A percentile compares a stretch with the other conserved stretches of the same genome.
phyloP scores from a whole-genome alignment of 495 filamentous ascomycete genomes.

The Neurospora sp. region DNA sequence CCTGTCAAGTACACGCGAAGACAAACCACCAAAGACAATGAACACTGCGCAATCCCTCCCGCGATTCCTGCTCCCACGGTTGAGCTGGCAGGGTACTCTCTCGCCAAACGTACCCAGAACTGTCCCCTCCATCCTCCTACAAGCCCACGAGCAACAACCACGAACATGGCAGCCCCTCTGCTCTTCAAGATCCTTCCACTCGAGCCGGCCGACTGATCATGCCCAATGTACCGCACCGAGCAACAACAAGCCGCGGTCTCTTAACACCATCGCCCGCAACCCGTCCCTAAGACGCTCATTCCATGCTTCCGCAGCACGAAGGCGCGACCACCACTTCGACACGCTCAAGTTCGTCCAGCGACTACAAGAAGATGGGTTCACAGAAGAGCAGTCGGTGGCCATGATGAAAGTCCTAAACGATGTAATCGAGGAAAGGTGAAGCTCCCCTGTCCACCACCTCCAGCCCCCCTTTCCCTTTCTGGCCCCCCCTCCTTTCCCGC shows the following conservation, averaged over 20 bases:
- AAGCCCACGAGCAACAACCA: background rate
- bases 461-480: background rate
- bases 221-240: background rate
- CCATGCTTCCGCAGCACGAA: conserved; percentile 50
- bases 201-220: background rate
- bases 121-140: background rate
- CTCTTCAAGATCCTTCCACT: conserved; percentile 3
- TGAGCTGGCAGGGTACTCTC: conserved; percentile 37
- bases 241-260: background rate
- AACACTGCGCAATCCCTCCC: conserved; percentile 28
- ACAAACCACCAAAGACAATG: conserved; percentile 11
- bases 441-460: background rate
- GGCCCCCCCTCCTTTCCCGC: background rate
- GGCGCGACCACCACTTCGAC: conserved; percentile 91
- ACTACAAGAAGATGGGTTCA: conserved; percentile 84
- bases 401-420: conserved; percentile 97
- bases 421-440: conserved; percentile 85
- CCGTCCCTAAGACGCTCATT: conserved; percentile 43
- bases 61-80: conserved; percentile 41
- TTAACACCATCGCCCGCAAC: conserved; percentile 12
- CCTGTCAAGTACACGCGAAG: background rate
- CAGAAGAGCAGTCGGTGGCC: conserved; percentile 85
- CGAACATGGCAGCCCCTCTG: conserved; percentile 2
- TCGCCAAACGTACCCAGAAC: conserved; percentile 2
- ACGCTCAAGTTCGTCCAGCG: conserved; percentile 94